Base-by-base conservation (phyloP, 78 protist genomes). In the Capsaspora owczarzaki region DNA sequence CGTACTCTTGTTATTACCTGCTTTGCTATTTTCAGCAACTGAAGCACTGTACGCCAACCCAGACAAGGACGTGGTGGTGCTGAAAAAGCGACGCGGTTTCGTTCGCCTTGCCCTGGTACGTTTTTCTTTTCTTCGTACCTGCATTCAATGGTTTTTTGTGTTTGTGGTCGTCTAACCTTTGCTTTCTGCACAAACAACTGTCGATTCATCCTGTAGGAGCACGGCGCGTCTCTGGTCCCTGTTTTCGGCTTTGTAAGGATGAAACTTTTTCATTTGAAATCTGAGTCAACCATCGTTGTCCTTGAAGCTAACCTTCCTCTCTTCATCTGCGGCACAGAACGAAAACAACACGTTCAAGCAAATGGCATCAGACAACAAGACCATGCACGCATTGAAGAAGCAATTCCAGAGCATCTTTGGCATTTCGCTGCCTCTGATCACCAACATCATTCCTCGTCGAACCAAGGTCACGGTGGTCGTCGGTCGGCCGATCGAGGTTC, bases 341-440 rank as follows among this genome's bases (percentile, higher is more conserved):
- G 86, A 82, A 41, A 74, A 74, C 77, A 61, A 56, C 60, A 43
- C 72, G 22, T 82, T 74, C 56, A 4, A 5, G 14, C 66, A 31
- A 22, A 2, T 51, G 37, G 46, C 5, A 41, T 2, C 27, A 2
- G 38, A 25, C 38, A 0, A 6, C 66, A n/a, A 61, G 42, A 0
- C 12, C 35, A 2, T 84, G 35, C 0, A 41, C 40, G 23, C 16
- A 37, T 5, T 66, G 22, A 35, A 76, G 78, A 27, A 1, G 33
- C 44, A 70, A 63, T 46, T 84, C 41, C 80, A 82, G 60, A 14
- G 60, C 31, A 38, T 81, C 27, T n/a, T 56, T 31, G 81, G 86
- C n/a, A 61, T 84, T 42, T 80, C 87, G 2, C 53, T 84, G 19
- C 87, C 87, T 20, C 78, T 84, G 53, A 60, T 84, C 63, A 41